phyloP scores from a whole-genome alignment of 2,329 filamentous ascomycete species.

The Penicillium sp. region DNA sequence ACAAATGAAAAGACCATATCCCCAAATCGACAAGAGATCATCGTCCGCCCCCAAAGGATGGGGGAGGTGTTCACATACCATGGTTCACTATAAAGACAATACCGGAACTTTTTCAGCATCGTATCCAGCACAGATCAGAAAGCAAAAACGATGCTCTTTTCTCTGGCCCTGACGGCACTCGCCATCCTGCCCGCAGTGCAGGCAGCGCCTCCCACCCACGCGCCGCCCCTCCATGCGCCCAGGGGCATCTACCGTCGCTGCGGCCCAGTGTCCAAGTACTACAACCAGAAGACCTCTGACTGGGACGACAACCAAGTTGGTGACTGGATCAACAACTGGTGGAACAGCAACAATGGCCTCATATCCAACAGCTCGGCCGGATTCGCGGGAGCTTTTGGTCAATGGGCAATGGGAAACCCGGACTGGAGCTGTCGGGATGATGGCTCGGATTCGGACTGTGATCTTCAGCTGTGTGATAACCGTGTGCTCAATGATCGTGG shows the following conservation, averaged over 20 bases:
- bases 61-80: neutral
- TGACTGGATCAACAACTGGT: slow-evolving; percentile 15
- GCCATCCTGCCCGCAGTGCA: slow-evolving; percentile 9
- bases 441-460: slow-evolving; percentile 10
- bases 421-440: slow-evolving; percentile 15
- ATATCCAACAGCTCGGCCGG: slow-evolving; percentile 5
- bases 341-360: slow-evolving; percentile 6
- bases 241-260: slow-evolving; percentile 4
- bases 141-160: slow-evolving; percentile 5
- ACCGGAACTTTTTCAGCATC: neutral
- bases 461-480: slow-evolving; percentile 15
- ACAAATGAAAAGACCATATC: neutral
- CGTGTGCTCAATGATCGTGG: slow-evolving; percentile 11
- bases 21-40: neutral
- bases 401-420: slow-evolving; percentile 15
- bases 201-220: slow-evolving; percentile 1
- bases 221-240: neutral
- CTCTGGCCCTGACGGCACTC: slow-evolving; percentile 1
- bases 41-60: neutral
- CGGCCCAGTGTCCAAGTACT: slow-evolving; percentile 13
- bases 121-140: neutral
- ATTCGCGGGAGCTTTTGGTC: slow-evolving; percentile 16
- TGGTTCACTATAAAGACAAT: neutral
- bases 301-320: slow-evolving; percentile 11
- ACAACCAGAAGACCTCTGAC: slow-evolving; percentile 8